phyloP scores from a whole-genome alignment of 768 basidiomycete species.

The Panellus pusillus region DNA sequence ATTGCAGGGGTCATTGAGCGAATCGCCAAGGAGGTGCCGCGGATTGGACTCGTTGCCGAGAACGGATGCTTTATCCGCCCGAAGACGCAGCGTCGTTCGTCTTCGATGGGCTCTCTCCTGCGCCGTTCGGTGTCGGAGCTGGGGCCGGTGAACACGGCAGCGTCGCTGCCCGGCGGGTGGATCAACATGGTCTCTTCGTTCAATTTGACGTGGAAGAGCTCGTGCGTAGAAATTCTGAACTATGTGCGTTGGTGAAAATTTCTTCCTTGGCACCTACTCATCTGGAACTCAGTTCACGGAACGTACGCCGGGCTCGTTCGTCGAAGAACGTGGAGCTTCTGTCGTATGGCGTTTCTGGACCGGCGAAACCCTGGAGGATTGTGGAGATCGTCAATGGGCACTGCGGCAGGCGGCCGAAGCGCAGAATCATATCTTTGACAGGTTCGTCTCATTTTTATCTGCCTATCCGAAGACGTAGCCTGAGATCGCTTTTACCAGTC shows the following conservation, averaged over 20 bases:
- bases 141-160: slow-evolving; percentile 22
- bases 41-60: slow-evolving; percentile 81
- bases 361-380: slow-evolving; percentile 39
- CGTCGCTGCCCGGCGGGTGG: slow-evolving; percentile 48
- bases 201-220: slow-evolving; percentile 77
- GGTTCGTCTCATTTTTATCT: slow-evolving; percentile 31
- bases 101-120: slow-evolving; percentile 3
- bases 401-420: slow-evolving; percentile 86
- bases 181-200: slow-evolving; percentile 78
- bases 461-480: not conserved
- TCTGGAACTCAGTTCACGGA: slow-evolving; percentile 67
- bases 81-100: slow-evolving; percentile 26
- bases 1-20: slow-evolving; percentile 63
- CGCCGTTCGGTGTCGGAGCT: slow-evolving; percentile 5
- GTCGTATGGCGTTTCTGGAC: slow-evolving; percentile 88
- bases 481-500: slow-evolving; percentile 35
- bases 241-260: slow-evolving; percentile 55
- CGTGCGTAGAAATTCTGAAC: slow-evolving; percentile 79
- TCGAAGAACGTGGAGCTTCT: slow-evolving; percentile 82
- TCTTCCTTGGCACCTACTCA: slow-evolving; percentile 8
- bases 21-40: slow-evolving; percentile 47
- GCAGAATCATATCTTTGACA: slow-evolving; percentile 90
- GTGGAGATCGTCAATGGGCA: slow-evolving; percentile 75
- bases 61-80: slow-evolving; percentile 86
- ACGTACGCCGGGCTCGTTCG: slow-evolving; percentile 82